phyloP scores from a whole-genome alignment of 2,329 filamentous ascomycete species.

The Dothistroma pini region DNA sequence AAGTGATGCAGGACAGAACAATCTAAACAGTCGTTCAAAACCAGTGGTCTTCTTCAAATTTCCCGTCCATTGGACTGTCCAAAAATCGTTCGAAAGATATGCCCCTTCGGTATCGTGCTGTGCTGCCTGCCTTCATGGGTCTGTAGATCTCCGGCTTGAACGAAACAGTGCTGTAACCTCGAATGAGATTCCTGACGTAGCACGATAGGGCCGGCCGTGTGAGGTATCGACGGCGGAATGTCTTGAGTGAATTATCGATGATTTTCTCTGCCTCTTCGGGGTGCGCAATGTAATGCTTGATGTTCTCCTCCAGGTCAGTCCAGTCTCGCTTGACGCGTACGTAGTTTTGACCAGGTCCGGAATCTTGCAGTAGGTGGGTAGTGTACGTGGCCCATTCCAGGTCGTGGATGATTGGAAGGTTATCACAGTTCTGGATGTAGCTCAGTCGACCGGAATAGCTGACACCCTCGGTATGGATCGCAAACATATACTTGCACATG shows the following conservation, averaged over 20 bases:
- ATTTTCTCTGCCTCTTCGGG: constrained; percentile 25
- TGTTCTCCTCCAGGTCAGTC: constrained; percentile 27
- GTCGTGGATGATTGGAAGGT: constrained; percentile 28
- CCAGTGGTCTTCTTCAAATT: background rate
- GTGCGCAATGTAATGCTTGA: constrained; percentile 25
- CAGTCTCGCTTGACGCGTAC: constrained; percentile 27
- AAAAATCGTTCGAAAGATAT: background rate
- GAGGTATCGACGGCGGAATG: constrained; percentile 29
- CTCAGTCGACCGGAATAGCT: constrained; percentile 31
- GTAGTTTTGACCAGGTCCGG: constrained; percentile 30
- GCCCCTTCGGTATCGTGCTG: background rate
- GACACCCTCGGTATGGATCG: constrained; percentile 31
- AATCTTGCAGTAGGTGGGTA: constrained; percentile 26
- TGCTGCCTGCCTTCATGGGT: constrained; percentile 4
- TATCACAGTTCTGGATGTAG: constrained; percentile 31
- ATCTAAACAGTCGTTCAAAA: background rate
- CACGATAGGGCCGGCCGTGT: constrained; percentile 32
- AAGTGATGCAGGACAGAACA: background rate
- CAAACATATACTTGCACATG: constrained; percentile 27
- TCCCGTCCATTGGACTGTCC: background rate
- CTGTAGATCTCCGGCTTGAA: constrained; percentile 25
- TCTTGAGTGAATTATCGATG: constrained; percentile 25
- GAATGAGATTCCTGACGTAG: constrained; percentile 30
- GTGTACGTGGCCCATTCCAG: constrained; percentile 27
- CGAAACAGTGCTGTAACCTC: constrained; percentile 26